Evolutionary conservation across 2,329 filamentous ascomycete genomes (phyloP).

Genomic region (Arthroderma uncinatum): DNA sequence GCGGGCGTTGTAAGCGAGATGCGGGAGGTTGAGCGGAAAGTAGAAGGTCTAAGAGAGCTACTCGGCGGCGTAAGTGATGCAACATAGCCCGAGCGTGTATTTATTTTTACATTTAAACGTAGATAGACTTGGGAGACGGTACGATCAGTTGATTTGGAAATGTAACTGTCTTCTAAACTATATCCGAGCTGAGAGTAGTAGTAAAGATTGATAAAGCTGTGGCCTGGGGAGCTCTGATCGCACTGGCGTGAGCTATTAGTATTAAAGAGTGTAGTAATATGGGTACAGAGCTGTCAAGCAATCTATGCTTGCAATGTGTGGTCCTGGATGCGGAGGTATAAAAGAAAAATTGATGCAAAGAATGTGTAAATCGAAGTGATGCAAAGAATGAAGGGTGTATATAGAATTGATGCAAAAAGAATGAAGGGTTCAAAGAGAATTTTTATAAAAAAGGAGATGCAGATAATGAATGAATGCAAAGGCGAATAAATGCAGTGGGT

Average conservation of each 20-base stretch:
- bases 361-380: not conserved
- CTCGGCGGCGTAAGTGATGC: not conserved
- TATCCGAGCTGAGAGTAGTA: not conserved
- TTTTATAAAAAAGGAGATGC: no score
- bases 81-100: not conserved
- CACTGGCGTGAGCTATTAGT: not conserved
- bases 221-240: not conserved
- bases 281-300: not conserved
- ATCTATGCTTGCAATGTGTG: not conserved
- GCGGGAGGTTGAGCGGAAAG: constrained; percentile 30
- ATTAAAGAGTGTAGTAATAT: not conserved
- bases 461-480: not conserved
- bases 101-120: not conserved
- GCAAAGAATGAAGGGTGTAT: not conserved
- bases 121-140: not conserved
- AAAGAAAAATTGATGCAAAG: not conserved
- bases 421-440: not conserved
- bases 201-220: not conserved
- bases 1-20: constrained; percentile 31
- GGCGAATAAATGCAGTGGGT: not conserved
- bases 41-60: constrained; percentile 17
- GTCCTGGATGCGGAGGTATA: not conserved
- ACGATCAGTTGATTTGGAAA: not conserved
- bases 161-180: not conserved
- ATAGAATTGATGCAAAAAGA: not conserved